Conservation (phyloP, 1,139 yeast species). For the Candida pseudoviswanathii region DNA sequence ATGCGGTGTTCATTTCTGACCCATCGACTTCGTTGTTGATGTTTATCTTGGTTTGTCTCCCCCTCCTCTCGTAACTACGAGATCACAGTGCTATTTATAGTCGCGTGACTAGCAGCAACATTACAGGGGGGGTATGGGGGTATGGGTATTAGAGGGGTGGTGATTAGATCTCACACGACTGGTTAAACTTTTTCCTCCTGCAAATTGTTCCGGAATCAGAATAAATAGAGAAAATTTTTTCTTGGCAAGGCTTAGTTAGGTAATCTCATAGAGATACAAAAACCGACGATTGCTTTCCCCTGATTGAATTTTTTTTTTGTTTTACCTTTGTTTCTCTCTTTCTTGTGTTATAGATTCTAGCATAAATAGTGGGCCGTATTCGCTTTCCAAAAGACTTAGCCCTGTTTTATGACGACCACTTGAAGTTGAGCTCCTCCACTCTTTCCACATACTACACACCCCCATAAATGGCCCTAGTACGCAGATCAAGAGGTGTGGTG, state of each 20-base stretch:
- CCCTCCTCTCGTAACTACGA: no score
- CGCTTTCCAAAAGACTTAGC: no score
- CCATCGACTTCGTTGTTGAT: no score
- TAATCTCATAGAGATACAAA: neutral
- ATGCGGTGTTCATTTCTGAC: no score
- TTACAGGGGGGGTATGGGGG: no score
- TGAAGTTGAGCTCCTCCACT: neutral
- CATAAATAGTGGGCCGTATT: neutral
- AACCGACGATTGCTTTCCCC: neutral
- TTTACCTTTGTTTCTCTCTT: neutral
- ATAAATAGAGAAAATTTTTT: neutral
- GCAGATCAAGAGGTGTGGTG: constrained; percentile 23
- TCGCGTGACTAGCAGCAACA: no score
- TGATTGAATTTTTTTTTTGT: neutral
- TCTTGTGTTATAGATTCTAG: neutral
- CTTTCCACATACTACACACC: no score
- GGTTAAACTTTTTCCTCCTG: neutral
- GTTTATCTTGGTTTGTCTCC: no score
- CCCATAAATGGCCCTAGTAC: constrained; percentile 9
- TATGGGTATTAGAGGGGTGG: no score
- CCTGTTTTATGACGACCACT: no score
- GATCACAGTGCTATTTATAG: no score
- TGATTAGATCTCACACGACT: neutral
- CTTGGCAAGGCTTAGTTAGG: neutral
- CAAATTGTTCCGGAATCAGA: neutral